A percentile compares a stretch with the other conserved stretches of the same genome.
phyloP scores from a whole-genome alignment of 208 protist genomes.

The Phytomonas francai region DNA sequence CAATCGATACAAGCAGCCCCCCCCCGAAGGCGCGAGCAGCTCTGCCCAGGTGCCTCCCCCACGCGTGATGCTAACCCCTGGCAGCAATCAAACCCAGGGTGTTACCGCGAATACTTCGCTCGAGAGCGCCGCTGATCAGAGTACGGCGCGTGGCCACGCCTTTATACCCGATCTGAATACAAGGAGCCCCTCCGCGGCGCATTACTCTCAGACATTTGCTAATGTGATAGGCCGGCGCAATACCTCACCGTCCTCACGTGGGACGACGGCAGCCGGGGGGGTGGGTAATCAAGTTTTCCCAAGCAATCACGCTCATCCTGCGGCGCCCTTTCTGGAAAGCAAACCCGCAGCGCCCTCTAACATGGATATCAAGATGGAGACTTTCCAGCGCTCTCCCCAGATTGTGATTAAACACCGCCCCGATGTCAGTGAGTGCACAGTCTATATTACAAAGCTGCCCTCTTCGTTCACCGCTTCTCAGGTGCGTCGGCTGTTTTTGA shows the following conservation, averaged over 20 bases:
- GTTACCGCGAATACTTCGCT: constrained; percentile 33
- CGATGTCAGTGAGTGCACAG: constrained; percentile 57
- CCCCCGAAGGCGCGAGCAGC: background rate
- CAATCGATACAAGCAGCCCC: constrained; percentile 15
- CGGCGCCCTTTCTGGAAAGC: background rate
- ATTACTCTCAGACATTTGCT: constrained; percentile 13
- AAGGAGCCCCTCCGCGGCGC: constrained; percentile 11
- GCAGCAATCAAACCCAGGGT: constrained; percentile 40
- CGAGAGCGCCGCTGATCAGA: constrained; percentile 18
- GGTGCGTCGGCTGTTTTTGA: constrained; percentile 57
- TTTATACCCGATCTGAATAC: constrained; percentile 14
- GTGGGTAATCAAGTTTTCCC: background rate
- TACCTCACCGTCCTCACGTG: constrained; percentile 3
- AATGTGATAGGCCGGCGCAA: background rate
- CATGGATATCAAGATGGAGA: background rate
- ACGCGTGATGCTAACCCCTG: constrained; percentile 36
- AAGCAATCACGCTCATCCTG: background rate
- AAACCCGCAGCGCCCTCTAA: background rate
- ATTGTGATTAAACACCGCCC: constrained; percentile 15
- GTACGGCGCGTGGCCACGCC: background rate
- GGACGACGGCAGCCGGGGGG: constrained; percentile 8
- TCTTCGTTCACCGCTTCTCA: constrained; percentile 43
- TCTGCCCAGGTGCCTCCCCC: constrained; percentile 6
- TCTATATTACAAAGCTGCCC: constrained; percentile 81
- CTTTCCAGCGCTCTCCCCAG: constrained; percentile 2